Conservation (phyloP, 192 early-diverging fungal genomes). For the Umbelopsis ramanniana region DNA sequence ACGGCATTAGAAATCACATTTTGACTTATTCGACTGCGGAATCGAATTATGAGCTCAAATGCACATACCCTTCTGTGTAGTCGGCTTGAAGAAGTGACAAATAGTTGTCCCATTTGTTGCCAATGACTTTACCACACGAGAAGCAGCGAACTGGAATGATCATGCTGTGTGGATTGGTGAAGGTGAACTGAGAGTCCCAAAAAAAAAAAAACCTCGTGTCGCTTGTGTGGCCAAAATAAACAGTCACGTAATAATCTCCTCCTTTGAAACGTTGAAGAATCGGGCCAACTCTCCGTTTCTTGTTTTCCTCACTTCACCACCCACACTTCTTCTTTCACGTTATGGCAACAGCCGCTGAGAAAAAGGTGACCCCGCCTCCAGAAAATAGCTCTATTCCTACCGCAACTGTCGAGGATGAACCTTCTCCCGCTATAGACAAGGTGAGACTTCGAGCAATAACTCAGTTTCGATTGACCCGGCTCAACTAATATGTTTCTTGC, state of each 20-base stretch:
- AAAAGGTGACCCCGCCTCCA: background rate
- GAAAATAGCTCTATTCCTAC: background rate
- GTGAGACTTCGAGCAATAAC: background rate
- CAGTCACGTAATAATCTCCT: background rate
- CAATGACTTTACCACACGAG: slow-evolving; percentile 97
- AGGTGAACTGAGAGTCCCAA: background rate
- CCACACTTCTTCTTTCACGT: background rate
- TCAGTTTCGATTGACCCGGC: background rate
- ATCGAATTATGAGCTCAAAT: background rate
- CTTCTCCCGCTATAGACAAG: background rate
- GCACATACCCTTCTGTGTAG: slow-evolving; percentile 69
- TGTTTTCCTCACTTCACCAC: background rate
- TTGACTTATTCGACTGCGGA: background rate
- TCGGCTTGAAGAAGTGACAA: slow-evolving; percentile 78
- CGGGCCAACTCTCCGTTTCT: background rate
- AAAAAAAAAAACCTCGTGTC: background rate
- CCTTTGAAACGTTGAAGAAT: background rate
- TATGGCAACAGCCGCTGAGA: background rate
- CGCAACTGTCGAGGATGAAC: background rate
- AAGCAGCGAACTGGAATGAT: slow-evolving; percentile 99
- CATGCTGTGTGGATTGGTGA: slow-evolving; percentile 60
- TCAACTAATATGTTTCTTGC: background rate
- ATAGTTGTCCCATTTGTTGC: slow-evolving; percentile 97
- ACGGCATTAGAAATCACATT: background rate
- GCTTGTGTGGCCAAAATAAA: background rate